Conservation (phyloP, 768 basidiomycete species). For the Tricholoma hemisulphureum region DNA sequence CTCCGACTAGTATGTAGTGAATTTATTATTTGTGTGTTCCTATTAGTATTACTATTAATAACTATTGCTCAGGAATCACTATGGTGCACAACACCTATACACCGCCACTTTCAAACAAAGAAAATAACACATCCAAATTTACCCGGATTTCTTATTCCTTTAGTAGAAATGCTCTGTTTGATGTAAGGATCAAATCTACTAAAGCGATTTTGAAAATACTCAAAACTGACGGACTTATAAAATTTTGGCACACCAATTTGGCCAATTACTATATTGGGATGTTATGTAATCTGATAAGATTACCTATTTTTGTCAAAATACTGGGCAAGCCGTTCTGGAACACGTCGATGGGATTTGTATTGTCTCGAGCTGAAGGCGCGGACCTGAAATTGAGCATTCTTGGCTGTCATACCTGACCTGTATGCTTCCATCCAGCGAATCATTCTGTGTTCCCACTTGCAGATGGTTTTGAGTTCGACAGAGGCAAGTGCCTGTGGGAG, state of each 20-base stretch:
- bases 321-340: constrained; percentile 14
- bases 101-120: too few species aligned
- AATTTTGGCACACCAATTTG: constrained; percentile 4
- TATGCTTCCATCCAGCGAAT: constrained; percentile 30
- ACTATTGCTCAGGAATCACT: too few species aligned
- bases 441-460: constrained; percentile 30
- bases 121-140: constrained; percentile 1
- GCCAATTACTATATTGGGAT: constrained; percentile 11
- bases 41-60: too few species aligned
- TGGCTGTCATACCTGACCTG: constrained; percentile 20
- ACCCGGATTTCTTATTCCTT: constrained; percentile 12
- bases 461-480: constrained; percentile 3
- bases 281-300: too few species aligned
- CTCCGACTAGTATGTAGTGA: too few species aligned
- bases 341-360: constrained; percentile 22
- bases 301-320: constrained; percentile 8
- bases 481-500: constrained; percentile 1
- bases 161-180: constrained; percentile 14
- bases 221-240: constrained; percentile 16
- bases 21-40: too few species aligned
- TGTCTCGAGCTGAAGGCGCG: constrained; percentile 26
- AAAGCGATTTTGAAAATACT: constrained; percentile 13
- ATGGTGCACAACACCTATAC: too few species aligned
- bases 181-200: constrained; percentile 7
- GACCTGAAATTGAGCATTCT: constrained; percentile 26